Conservation (phyloP, 129 eudicot species). For the Smallanthus sonchifolius region DNA sequence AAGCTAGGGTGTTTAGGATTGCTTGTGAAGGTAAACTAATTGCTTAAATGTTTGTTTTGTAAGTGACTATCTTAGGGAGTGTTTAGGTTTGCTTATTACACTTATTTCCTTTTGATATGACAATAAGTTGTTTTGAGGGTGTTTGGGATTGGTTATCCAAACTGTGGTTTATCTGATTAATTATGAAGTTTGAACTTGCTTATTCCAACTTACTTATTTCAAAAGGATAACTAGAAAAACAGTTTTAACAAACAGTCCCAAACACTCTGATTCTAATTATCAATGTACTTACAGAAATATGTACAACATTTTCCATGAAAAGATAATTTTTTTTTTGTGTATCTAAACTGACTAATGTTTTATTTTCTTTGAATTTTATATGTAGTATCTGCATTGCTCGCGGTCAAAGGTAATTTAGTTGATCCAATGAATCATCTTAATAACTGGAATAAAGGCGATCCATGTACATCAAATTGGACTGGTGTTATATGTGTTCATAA, state of each 20-base stretch:
- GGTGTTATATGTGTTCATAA: slow-evolving; percentile 59
- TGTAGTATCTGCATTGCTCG: slow-evolving; percentile 64
- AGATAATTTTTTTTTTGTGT: background rate
- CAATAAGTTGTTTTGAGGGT: background rate
- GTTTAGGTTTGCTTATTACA: too few relatives aligned
- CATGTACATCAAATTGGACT: slow-evolving; percentile 74
- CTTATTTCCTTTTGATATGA: too few relatives aligned
- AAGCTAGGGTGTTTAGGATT: too few relatives aligned
- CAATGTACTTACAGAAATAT: background rate
- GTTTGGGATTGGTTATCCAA: background rate
- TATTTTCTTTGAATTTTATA: background rate
- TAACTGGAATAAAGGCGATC: slow-evolving; percentile 72
- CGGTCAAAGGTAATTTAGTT: slow-evolving; percentile 47
- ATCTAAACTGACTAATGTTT: background rate
- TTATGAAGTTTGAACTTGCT: background rate
- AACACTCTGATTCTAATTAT: background rate
- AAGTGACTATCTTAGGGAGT: too few relatives aligned
- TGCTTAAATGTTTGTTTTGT: too few relatives aligned
- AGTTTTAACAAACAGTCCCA: background rate
- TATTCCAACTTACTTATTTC: background rate
- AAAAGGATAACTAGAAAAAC: background rate
- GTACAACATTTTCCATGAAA: background rate
- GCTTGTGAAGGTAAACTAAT: too few relatives aligned
- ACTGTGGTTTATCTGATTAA: too few relatives aligned
- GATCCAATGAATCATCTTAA: slow-evolving; percentile 50